phyloP scores from a whole-genome alignment of 441 rosid species.

The Macaranga tanarius region DNA sequence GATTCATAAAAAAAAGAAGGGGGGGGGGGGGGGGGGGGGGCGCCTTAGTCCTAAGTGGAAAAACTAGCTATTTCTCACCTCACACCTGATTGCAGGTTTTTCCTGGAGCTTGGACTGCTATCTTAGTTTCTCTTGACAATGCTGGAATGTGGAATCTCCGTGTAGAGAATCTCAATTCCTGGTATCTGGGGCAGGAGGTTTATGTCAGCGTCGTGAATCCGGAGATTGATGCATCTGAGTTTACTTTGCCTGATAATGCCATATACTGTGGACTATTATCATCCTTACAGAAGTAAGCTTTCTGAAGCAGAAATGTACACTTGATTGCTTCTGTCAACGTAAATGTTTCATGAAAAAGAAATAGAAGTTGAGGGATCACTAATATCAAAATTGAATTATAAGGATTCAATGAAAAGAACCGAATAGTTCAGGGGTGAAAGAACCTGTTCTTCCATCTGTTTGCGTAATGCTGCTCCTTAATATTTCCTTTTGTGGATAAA shows the following conservation, averaged over 20 bases:
- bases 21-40: no score
- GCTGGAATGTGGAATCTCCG: constrained; percentile 86
- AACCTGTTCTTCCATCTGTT: background rate
- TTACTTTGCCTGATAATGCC: constrained; percentile 52
- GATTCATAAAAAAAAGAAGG: background rate
- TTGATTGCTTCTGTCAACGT: background rate
- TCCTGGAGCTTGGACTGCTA: constrained; percentile 93
- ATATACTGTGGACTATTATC: constrained; percentile 78
- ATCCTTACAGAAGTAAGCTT: constrained; percentile 67
- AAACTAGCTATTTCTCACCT: constrained; percentile 1
- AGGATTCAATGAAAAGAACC: no score
- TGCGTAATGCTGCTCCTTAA: background rate
- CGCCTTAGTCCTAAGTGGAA: background rate
- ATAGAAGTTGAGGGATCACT: no score
- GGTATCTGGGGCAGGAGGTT: constrained; percentile 84
- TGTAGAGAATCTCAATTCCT: constrained; percentile 65
- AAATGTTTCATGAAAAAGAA: no score
- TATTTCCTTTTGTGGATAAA: no score
- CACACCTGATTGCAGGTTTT: constrained; percentile 52
- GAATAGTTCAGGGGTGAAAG: no score
- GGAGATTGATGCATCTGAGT: constrained; percentile 58
- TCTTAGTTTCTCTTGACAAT: constrained; percentile 76
- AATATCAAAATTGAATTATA: no score
- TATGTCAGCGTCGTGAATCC: constrained; percentile 67
- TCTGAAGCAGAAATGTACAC: constrained; percentile 17